Percentiles rank a stretch among this genome's conserved stretches.
Evolutionary conservation across 2,329 filamentous ascomycete species (phyloP).

Genomic region (Arthrobotrys entomopaga): DNA sequence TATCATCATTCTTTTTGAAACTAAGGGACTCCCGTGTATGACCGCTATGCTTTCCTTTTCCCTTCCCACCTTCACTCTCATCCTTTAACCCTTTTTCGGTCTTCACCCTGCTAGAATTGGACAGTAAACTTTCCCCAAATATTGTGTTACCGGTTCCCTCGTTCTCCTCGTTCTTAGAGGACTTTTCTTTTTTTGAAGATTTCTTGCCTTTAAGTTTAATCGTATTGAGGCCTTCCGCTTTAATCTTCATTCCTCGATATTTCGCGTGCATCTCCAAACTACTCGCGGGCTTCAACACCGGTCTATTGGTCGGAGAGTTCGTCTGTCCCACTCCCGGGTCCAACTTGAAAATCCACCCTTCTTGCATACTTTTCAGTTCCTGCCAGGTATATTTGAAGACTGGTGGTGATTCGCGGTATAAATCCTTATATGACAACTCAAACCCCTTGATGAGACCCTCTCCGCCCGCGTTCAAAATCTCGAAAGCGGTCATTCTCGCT

Average conservation of each 20-base stretch:
- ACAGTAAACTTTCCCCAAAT: background rate
- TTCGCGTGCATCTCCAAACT: constrained; percentile 1
- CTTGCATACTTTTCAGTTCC: constrained; percentile 25
- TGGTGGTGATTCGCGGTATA: constrained; percentile 40
- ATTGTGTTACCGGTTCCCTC: background rate
- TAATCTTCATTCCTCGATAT: constrained; percentile 19
- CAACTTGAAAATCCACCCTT: constrained; percentile 34
- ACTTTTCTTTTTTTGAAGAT: background rate
- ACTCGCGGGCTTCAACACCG: too few species aligned
- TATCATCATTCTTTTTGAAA: background rate
- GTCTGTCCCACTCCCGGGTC: background rate
- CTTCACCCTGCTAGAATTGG: constrained; percentile 1
- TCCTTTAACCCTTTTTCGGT: background rate
- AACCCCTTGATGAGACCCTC: constrained; percentile 26
- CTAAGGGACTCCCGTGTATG: background rate
- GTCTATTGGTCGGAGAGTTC: background rate
- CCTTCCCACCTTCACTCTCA: constrained; percentile 23
- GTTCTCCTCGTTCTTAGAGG: background rate
- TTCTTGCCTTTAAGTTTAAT: background rate
- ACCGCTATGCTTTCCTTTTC: constrained; percentile 24
- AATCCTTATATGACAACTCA: constrained; percentile 29
- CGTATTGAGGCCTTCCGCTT: background rate
- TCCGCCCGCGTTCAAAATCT: constrained; percentile 31
- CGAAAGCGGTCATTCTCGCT: constrained; percentile 32
- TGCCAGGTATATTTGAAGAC: constrained; percentile 26